phyloP scores from a whole-genome alignment of 495 filamentous ascomycete genomes.

The Aspergillus biplanus region DNA sequence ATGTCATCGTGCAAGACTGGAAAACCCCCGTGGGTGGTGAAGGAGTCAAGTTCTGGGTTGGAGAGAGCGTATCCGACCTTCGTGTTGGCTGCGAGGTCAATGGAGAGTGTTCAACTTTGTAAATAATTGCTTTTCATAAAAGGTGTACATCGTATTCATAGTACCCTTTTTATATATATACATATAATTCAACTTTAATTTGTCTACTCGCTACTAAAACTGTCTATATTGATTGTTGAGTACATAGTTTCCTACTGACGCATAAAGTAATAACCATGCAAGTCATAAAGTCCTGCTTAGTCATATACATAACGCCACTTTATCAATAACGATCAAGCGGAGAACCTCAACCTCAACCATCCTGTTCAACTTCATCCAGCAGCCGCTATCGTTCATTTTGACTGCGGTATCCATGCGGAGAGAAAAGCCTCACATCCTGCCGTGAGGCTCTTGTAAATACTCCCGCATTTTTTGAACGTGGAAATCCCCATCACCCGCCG shows the following conservation, averaged over 20 bases:
- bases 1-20: slow-evolving; percentile 72
- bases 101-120: slow-evolving; percentile 23
- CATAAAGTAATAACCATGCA: no score
- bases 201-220: not conserved
- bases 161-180: not conserved
- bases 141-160: not conserved
- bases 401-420: not conserved
- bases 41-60: slow-evolving; percentile 49
- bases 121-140: not conserved
- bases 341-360: not conserved
- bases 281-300: not conserved
- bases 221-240: not conserved
- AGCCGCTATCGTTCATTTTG: not conserved
- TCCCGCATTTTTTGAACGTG: not conserved
- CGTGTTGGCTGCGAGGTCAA: slow-evolving; percentile 44
- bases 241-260: no score
- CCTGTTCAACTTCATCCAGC: not conserved
- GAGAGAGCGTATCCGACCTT: slow-evolving; percentile 48
- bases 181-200: not conserved
- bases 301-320: not conserved
- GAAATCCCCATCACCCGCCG: slow-evolving; percentile 17
- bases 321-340: no score
- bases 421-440: not conserved
- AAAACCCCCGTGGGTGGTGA: slow-evolving; percentile 51
- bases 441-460: not conserved